Conservation (phyloP, 2,329 filamentous ascomycete genomes). For the Rhynchosporium secalis region DNA sequence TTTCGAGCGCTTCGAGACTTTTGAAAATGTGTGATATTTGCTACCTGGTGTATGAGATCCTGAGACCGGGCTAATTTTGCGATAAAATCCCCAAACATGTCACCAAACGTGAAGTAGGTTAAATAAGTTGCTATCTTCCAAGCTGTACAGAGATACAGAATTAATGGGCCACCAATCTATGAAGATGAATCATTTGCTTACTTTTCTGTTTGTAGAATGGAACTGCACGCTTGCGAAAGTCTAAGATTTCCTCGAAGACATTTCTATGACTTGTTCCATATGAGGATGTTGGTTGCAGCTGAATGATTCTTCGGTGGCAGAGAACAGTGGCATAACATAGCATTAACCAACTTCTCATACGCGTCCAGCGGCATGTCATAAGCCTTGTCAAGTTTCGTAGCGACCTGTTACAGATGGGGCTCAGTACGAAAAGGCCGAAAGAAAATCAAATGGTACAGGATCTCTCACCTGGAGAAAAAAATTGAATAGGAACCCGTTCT, state of each 20-base stretch:
- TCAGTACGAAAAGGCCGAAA: background rate
- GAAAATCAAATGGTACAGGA: background rate
- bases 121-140: conserved; percentile 22
- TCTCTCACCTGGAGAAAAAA: conserved; percentile 37
- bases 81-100: conserved; percentile 38
- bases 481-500: conserved; percentile 38
- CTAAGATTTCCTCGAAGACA: conserved; percentile 40
- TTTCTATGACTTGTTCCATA: conserved; percentile 36
- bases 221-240: conserved; percentile 38
- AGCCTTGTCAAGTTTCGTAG: conserved; percentile 35
- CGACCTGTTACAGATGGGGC: conserved; percentile 21
- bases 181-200: conserved; percentile 3
- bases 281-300: conserved; percentile 20
- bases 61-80: conserved; percentile 36
- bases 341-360: conserved; percentile 40
- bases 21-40: conserved; percentile 16
- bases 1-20: conserved; percentile 13
- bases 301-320: conserved; percentile 36
- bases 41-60: conserved; percentile 21
- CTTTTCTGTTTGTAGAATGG: conserved; percentile 28
- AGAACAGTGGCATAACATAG: conserved; percentile 36
- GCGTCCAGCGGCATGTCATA: conserved; percentile 40
- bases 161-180: background rate
- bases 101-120: conserved; percentile 38
- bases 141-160: background rate